Evolutionary conservation across 768 basidiomycete species (phyloP).

Genomic region (Boletus edulis): DNA sequence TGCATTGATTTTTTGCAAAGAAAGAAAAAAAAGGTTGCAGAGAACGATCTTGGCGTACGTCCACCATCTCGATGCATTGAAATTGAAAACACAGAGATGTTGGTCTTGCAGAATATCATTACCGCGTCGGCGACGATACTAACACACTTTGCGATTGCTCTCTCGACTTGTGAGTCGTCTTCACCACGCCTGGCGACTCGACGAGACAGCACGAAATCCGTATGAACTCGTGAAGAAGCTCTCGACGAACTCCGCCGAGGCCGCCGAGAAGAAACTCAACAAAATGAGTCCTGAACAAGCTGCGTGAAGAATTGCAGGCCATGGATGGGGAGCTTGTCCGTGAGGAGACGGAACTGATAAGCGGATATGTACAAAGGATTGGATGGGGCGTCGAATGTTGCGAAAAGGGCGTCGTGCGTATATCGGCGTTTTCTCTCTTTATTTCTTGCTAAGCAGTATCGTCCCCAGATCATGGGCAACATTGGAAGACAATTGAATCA

Average conservation of each 20-base stretch:
- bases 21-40: too few relatives aligned
- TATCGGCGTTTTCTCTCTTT: not conserved
- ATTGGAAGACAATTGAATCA: constrained; percentile 46
- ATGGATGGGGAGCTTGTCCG: constrained; percentile 83
- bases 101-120: constrained; percentile 60
- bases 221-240: too few relatives aligned
- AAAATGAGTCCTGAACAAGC: constrained; percentile 80
- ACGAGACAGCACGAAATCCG: too few relatives aligned
- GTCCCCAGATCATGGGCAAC: constrained; percentile 44
- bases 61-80: not conserved
- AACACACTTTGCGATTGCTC: constrained; percentile 56
- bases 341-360: constrained; percentile 81
- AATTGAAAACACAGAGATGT: not conserved
- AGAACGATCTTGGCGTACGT: constrained; percentile 67
- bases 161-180: constrained; percentile 41
- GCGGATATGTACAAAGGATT: constrained; percentile 46
- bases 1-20: too few relatives aligned
- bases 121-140: constrained; percentile 64
- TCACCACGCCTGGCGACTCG: too few relatives aligned
- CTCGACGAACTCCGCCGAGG: constrained; percentile 71
- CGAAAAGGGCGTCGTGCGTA: constrained; percentile 67
- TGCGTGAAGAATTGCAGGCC: constrained; percentile 72
- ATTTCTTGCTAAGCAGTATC: not conserved
- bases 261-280: constrained; percentile 85
- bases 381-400: constrained; percentile 76